Conservation (phyloP, 495 filamentous ascomycete species). For the Thermothielavioides terrestris region DNA sequence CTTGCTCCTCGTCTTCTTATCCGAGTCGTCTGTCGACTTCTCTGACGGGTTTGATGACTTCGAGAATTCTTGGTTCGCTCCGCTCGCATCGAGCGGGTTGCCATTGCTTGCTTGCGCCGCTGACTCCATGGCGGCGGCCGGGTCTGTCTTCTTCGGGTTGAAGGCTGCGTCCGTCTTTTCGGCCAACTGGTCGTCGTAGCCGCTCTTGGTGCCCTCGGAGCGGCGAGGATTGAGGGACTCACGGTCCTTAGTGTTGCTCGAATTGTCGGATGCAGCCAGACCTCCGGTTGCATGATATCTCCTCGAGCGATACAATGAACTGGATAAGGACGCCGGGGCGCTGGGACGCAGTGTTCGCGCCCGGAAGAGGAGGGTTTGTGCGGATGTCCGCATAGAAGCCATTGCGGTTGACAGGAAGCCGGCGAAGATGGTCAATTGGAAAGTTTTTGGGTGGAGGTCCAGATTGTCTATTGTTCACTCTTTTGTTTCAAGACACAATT, state of each 20-base stretch:
- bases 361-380: neutral
- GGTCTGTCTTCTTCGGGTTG: conserved; percentile 33
- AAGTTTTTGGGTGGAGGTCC: too few relatives aligned
- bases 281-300: too few relatives aligned
- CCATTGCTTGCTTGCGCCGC: conserved; percentile 21
- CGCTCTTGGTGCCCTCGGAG: conserved; percentile 31
- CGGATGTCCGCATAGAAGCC: conserved; percentile 1
- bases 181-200: conserved; percentile 30
- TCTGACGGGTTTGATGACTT: conserved; percentile 11
- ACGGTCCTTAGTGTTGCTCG: too few relatives aligned
- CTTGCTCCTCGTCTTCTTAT: conserved; percentile 11
- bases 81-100: conserved; percentile 32
- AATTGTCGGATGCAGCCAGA: too few relatives aligned
- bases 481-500: too few relatives aligned
- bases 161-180: conserved; percentile 33
- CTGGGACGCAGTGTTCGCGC: neutral
- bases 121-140: conserved; percentile 23
- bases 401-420: neutral
- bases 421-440: neutral
- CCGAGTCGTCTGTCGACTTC: conserved; percentile 8
- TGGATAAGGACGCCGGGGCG: neutral
- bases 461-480: too few relatives aligned
- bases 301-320: too few relatives aligned
- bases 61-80: conserved; percentile 29
- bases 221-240: conserved; percentile 32